These are phyloP conservation scores for Asterionellopsis glacialis DNA, from an alignment of 108 stramenopile species.

Conservation along the genomic window DNA sequence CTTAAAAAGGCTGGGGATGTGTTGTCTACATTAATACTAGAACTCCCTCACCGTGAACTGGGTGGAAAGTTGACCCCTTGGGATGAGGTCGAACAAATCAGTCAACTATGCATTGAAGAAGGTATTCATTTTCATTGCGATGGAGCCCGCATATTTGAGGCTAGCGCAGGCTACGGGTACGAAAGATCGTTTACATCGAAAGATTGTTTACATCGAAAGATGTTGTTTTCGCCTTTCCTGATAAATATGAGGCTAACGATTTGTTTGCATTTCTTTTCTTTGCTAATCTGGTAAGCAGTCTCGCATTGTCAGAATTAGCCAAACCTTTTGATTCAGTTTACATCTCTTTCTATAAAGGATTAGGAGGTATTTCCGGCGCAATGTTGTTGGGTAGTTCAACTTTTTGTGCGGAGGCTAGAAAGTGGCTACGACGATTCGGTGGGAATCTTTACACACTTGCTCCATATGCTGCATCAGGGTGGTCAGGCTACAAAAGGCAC, in stretches of 20 bases:
- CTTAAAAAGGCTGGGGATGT: not conserved
- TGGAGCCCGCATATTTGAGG: constrained; percentile 84
- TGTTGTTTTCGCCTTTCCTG: no score
- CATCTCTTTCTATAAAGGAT: constrained; percentile 80
- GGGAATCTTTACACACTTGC: constrained; percentile 73
- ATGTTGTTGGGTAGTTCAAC: constrained; percentile 59
- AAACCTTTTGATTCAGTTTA: constrained; percentile 69
- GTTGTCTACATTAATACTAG: constrained; percentile 54
- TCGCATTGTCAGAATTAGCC: constrained; percentile 32
- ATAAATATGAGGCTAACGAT: not conserved
- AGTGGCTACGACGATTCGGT: constrained; percentile 79
- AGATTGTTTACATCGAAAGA: not conserved
- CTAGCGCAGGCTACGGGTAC: constrained; percentile 38
- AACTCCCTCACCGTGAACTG: constrained; percentile 81
- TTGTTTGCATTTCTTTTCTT: no score
- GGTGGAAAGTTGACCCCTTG: constrained; percentile 76
- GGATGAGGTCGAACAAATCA: constrained; percentile 51
- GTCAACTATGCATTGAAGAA: constrained; percentile 22
- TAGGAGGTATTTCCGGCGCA: constrained; percentile 69
- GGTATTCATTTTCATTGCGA: constrained; percentile 72
- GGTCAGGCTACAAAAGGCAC: constrained; percentile 50
- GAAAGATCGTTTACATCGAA: not conserved
- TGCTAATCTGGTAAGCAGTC: not conserved
- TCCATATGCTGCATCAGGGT: constrained; percentile 62
- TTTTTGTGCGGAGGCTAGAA: constrained; percentile 58